phyloP scores from a whole-genome alignment of 2,329 filamentous ascomycete species.

The Colletotrichum endophyticum region DNA sequence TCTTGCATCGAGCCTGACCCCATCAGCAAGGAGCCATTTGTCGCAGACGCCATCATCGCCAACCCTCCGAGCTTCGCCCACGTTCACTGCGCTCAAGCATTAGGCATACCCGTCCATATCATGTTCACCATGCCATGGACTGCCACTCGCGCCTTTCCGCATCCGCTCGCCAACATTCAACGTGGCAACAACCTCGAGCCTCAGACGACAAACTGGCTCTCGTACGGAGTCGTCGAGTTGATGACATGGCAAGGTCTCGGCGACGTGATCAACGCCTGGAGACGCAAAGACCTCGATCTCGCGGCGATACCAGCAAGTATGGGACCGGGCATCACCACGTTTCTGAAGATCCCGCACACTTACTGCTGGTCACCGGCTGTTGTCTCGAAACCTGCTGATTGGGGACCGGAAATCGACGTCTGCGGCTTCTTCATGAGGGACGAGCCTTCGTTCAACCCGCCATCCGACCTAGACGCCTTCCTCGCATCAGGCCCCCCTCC shows the following conservation, averaged over 20 bases:
- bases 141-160: conserved; percentile 73
- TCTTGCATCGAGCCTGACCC: conserved; percentile 32
- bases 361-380: conserved; percentile 79
- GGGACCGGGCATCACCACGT: conserved; percentile 71
- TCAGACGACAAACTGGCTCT: conserved; percentile 72
- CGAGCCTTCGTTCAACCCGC: conserved; percentile 58
- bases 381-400: conserved; percentile 70
- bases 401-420: conserved; percentile 63
- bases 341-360: conserved; percentile 73
- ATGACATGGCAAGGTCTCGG: conserved; percentile 73
- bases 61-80: conserved; percentile 55
- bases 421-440: conserved; percentile 71
- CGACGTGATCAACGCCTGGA: conserved; percentile 58
- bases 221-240: conserved; percentile 75
- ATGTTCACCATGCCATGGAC: conserved; percentile 75
- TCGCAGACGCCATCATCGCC: conserved; percentile 55
- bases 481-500: conserved; percentile 44
- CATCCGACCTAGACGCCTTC: conserved; percentile 54
- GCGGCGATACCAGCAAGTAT: conserved; percentile 73
- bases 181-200: conserved; percentile 45
- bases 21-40: conserved; percentile 38
- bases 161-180: conserved; percentile 74
- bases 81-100: conserved; percentile 48
- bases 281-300: conserved; percentile 67
- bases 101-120: conserved; percentile 48